These are phyloP conservation scores for Xylaria curta DNA, from an alignment of 495 filamentous ascomycete species.

Conservation along the genomic window DNA sequence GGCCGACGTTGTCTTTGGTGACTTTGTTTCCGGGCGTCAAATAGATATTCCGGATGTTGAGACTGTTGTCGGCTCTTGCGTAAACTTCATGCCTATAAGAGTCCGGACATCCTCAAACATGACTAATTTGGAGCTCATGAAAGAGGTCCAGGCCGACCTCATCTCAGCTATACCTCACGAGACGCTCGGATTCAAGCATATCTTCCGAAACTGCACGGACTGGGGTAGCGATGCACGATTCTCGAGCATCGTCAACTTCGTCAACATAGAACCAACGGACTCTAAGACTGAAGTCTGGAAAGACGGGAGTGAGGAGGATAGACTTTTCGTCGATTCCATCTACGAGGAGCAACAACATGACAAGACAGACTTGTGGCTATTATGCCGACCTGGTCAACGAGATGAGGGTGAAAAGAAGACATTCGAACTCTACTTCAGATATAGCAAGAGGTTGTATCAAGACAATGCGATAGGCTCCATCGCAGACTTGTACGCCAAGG, in stretches of 20 bases:
- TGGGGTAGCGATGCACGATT: not conserved
- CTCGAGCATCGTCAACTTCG: slow-evolving; percentile 5
- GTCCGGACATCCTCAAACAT: not conserved
- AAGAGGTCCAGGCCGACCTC: slow-evolving; percentile 1
- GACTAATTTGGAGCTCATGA: not conserved
- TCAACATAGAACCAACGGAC: not conserved
- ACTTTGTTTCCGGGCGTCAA: not conserved
- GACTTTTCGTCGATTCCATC: not conserved
- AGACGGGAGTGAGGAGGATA: not conserved
- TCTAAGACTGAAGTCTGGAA: not conserved
- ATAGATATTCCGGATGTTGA: not conserved
- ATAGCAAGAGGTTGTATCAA: not conserved
- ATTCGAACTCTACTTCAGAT: not conserved
- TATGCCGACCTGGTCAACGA: not conserved
- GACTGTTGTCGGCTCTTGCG: not conserved
- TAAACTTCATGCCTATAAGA: not conserved
- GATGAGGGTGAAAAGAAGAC: not conserved
- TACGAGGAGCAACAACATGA: slow-evolving; percentile 3
- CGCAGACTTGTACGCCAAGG: not conserved
- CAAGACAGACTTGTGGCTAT: slow-evolving; percentile 5
- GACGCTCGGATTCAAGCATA: slow-evolving; percentile 1
- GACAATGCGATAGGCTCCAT: not conserved
- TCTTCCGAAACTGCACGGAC: not conserved
- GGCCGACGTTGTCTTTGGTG: not conserved
- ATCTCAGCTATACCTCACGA: slow-evolving; percentile 5